A percentile compares a stretch with the other conserved stretches of the same genome.
Conservation (phyloP, 805 yeast genomes). For the Deakozyma indianensis region DNA sequence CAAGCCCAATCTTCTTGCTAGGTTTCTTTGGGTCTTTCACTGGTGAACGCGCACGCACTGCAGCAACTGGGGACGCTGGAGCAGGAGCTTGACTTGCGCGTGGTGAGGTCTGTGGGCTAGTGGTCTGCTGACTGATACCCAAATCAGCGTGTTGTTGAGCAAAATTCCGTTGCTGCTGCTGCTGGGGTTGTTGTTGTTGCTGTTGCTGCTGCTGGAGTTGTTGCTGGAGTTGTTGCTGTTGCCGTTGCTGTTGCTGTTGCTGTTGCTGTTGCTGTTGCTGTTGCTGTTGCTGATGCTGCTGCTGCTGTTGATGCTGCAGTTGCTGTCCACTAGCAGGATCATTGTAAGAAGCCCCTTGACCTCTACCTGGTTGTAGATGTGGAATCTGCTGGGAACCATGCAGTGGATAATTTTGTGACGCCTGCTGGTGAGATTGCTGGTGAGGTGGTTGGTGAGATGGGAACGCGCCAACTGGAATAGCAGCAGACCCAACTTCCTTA, state of each 20-base stretch:
- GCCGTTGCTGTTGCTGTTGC: slow-evolving; percentile 7
- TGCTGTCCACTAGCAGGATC: slow-evolving; percentile 11
- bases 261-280: slow-evolving; percentile 7
- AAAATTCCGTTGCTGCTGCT: not conserved
- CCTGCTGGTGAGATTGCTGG: not conserved
- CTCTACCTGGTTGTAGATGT: not conserved
- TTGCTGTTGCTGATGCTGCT: slow-evolving; percentile 11
- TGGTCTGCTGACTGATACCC: not conserved
- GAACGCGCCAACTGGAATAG: slow-evolving; percentile 6
- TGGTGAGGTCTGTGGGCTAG: not conserved
- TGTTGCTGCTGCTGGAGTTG: slow-evolving; percentile 4
- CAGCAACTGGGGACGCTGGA: slow-evolving; percentile 2
- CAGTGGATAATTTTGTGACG: not conserved
- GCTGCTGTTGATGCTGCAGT: slow-evolving; percentile 13
- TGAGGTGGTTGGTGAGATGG: slow-evolving; percentile 3
- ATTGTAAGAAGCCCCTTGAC: too few species aligned
- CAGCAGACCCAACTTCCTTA: slow-evolving; percentile 16
- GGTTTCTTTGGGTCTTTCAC: slow-evolving; percentile 30
- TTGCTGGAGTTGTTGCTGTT: slow-evolving; percentile 6
- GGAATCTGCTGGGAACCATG: not conserved
- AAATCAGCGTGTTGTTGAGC: not conserved
- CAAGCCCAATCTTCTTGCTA: slow-evolving; percentile 50
- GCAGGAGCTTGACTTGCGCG: slow-evolving; percentile 2
- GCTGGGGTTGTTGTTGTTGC: slow-evolving; percentile 3
- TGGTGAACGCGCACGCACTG: not conserved